Percentiles rank a stretch among this genome's conserved stretches.
phyloP scores from a whole-genome alignment of 2,329 filamentous ascomycete species.

The Hymenoscyphus infarciens region DNA sequence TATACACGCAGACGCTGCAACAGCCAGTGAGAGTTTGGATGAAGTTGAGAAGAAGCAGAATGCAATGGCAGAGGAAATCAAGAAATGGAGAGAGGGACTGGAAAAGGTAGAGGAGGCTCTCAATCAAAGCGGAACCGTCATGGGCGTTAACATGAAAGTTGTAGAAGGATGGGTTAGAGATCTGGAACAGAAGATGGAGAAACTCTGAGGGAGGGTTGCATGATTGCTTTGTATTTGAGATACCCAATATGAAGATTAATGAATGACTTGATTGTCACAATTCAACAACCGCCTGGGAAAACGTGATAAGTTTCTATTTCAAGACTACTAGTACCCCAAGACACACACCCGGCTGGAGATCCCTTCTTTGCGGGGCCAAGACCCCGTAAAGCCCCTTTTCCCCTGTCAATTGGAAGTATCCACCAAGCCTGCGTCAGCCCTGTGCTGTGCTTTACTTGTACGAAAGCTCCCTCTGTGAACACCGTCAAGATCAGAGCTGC shows the following conservation, averaged over 20 bases:
- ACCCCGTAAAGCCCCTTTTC: background rate
- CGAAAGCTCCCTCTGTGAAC: background rate
- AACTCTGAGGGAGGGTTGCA: conserved; percentile 31
- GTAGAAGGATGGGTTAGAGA: conserved; percentile 87
- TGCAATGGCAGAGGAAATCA: conserved; percentile 79
- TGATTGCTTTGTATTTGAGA: conserved; percentile 22
- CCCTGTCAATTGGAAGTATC: background rate
- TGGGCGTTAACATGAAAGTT: conserved; percentile 77
- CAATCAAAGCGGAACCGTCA: conserved; percentile 62
- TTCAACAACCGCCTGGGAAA: background rate
- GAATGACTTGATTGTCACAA: background rate
- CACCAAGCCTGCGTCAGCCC: background rate
- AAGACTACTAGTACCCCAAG: too few relatives aligned
- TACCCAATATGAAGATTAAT: conserved; percentile 27
- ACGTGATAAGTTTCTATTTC: background rate
- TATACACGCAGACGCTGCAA: conserved; percentile 83
- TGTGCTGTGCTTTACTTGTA: background rate
- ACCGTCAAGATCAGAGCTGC: background rate
- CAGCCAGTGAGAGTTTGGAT: conserved; percentile 72
- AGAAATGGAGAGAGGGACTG: conserved; percentile 79
- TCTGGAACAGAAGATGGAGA: conserved; percentile 72
- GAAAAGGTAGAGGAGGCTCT: conserved; percentile 75
- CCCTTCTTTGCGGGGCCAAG: background rate
- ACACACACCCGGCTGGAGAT: background rate
- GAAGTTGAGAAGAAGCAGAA: conserved; percentile 74